Base-by-base conservation (phyloP, 306 rosid species). In the Sindora glabra region DNA sequence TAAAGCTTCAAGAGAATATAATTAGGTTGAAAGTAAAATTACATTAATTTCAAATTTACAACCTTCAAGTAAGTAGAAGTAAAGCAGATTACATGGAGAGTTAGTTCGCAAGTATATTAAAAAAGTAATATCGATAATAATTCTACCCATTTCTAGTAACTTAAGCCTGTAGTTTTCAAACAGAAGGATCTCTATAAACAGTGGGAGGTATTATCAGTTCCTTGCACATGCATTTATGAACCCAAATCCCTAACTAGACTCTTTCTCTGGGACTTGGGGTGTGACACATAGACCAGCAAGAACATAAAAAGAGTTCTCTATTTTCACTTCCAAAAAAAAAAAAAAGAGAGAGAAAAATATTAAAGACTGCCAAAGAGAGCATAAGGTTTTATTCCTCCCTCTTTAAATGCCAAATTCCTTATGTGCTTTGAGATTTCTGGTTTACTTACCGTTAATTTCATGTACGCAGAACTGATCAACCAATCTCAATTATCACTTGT, bases 171-270 rank as follows among this genome's bases (percentile, higher is more conserved):
- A 48, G 39, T 4, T 29, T 29, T 29, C n/a, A n/a, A n/a, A n/a
- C n/a, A n/a, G n/a, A n/a, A n/a, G n/a, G n/a, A n/a, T n/a, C n/a
- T n/a, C n/a, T n/a, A n/a, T n/a, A n/a, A n/a, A n/a, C n/a, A n/a
- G n/a, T n/a, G n/a, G n/a, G 53, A 59, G 56, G 30, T 38, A 23
- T 45, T 50, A 67, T 62, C 12, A 50, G n/a, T n/a, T 67, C 61
- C 25, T 23, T 38, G 32, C 37, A 59, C 55, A 27, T 59, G 16
- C 73, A 65, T 17, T n/a, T 56, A 14, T 25, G 58, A 61, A 71
- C 74, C 58, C 58, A 55, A 45, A 71, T 60, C 56, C 70, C 63
- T n/a, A 37, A 38, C 22, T 23, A 56, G 22, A 56, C 48, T 56
- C 47, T 36, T 3, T 18, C 5, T 56, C 33, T 56, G 63, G 63